Evolutionary conservation across 177 flowering plant species (phyloP).

Genomic region (Vitis hybrid): DNA sequence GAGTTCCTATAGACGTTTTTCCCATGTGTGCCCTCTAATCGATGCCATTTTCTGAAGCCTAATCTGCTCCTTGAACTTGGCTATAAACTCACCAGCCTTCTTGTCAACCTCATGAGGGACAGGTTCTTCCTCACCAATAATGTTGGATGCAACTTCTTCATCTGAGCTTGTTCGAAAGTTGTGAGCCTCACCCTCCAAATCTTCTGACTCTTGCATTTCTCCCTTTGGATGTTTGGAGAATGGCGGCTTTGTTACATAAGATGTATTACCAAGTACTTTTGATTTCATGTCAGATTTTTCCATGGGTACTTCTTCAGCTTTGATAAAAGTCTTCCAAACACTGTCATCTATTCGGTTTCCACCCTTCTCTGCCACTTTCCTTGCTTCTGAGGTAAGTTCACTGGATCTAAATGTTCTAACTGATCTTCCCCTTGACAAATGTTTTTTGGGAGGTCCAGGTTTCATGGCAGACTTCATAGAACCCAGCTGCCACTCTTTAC

Average conservation of each 20-base stretch:
- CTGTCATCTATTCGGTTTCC: conserved; percentile 9
- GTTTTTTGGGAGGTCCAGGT: conserved; percentile 10
- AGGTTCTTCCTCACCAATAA: conserved; percentile 14
- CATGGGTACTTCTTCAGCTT: conserved; percentile 8
- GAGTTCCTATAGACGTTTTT: neutral
- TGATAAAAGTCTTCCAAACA: neutral
- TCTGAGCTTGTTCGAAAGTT: conserved; percentile 15
- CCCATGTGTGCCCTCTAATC: conserved; percentile 18
- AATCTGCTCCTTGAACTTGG: conserved; percentile 52
- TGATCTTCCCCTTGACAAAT: conserved; percentile 38
- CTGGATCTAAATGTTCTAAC: conserved; percentile 42
- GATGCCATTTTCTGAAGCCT: conserved; percentile 43
- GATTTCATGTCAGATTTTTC: neutral
- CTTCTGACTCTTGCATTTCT: conserved; percentile 19
- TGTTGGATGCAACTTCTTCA: conserved; percentile 5
- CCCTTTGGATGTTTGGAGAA: conserved; percentile 3
- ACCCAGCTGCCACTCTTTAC: conserved; percentile 4
- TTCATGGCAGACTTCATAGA: conserved; percentile 16
- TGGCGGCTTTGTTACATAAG: conserved; percentile 4
- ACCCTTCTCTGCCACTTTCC: neutral
- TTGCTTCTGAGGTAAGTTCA: conserved; percentile 3
- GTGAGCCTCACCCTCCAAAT: conserved; percentile 17
- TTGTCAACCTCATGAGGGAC: conserved; percentile 42
- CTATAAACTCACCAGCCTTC: conserved; percentile 60
- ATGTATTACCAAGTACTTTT: neutral